Evolutionary conservation across 257 asterid species (phyloP).

Genomic region (Cinchona pubescens): DNA sequence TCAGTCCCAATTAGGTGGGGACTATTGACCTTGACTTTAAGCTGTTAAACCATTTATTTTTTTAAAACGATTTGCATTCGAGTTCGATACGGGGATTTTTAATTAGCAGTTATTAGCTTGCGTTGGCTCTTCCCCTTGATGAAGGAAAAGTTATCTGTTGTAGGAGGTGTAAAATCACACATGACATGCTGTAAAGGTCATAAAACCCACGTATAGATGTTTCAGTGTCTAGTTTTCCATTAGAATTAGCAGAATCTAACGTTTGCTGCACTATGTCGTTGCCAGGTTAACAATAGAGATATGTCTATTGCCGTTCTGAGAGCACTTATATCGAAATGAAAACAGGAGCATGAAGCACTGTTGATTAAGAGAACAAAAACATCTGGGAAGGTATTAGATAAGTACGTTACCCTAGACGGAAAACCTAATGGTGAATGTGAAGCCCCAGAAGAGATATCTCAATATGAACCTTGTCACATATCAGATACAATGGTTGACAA

Average conservation of each 20-base stretch:
- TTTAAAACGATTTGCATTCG: neutral
- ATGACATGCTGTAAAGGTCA: neutral
- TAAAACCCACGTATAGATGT: neutral
- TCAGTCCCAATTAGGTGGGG: too few species aligned
- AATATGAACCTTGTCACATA: constrained; percentile 40
- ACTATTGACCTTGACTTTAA: neutral
- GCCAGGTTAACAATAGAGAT: constrained; percentile 91
- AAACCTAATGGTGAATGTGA: constrained; percentile 47
- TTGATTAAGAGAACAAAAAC: constrained; percentile 44
- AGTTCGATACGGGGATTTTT: neutral
- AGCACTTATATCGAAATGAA: constrained; percentile 60
- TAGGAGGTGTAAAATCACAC: neutral
- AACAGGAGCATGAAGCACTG: constrained; percentile 63
- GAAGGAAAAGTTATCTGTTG: neutral
- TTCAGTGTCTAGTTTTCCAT: neutral
- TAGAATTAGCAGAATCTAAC: constrained; percentile 7
- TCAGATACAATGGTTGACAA: constrained; percentile 33
- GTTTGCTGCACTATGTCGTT: constrained; percentile 20
- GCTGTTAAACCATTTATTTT: neutral
- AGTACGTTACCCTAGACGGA: constrained; percentile 34
- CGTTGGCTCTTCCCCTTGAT: neutral
- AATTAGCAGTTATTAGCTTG: neutral
- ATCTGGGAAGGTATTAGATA: constrained; percentile 39
- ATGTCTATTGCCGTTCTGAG: constrained; percentile 95
- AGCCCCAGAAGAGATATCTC: constrained; percentile 33